phyloP scores from a whole-genome alignment of 2,329 filamentous ascomycete genomes.

The Ceratocystis diversiconidia region DNA sequence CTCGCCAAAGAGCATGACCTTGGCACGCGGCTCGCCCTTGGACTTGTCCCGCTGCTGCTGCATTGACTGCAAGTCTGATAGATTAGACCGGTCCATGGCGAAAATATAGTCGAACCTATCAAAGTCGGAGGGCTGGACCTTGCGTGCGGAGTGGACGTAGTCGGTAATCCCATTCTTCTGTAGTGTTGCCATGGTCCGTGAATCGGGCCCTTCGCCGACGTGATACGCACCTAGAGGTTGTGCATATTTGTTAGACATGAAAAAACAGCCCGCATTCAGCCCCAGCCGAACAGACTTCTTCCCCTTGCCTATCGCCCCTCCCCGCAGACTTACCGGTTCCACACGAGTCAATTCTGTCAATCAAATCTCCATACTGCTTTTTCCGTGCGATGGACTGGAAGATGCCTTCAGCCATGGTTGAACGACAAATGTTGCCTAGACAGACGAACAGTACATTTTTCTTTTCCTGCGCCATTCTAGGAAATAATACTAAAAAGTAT shows the following conservation, averaged over 20 bases:
- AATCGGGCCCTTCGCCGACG: slow-evolving; percentile 59
- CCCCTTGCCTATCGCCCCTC: slow-evolving; percentile 34
- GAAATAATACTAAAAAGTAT: not conserved
- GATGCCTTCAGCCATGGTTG: slow-evolving; percentile 91
- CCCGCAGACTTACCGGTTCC: slow-evolving; percentile 47
- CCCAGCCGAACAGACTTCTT: slow-evolving; percentile 31
- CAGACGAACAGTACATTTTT: slow-evolving; percentile 85
- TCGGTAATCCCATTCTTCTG: slow-evolving; percentile 57
- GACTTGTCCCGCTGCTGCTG: slow-evolving; percentile 42
- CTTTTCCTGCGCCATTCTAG: slow-evolving; percentile 1
- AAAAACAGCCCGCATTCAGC: slow-evolving; percentile 83
- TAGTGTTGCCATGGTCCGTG: slow-evolving; percentile 63
- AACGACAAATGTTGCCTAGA: slow-evolving; percentile 87
- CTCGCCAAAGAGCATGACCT: slow-evolving; percentile 74
- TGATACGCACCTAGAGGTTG: slow-evolving; percentile 58
- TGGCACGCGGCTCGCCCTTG: slow-evolving; percentile 31
- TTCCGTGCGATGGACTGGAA: slow-evolving; percentile 59
- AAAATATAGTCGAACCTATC: slow-evolving; percentile 81
- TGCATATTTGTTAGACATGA: slow-evolving; percentile 31
- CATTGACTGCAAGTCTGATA: slow-evolving; percentile 52
- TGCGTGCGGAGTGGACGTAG: slow-evolving; percentile 64
- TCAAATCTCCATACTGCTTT: slow-evolving; percentile 41
- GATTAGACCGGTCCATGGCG: slow-evolving; percentile 80
- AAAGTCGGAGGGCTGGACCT: slow-evolving; percentile 51
- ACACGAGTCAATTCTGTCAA: slow-evolving; percentile 67